phyloP scores from a whole-genome alignment of 495 filamentous ascomycete genomes.

The Podospora pseudocomata region DNA sequence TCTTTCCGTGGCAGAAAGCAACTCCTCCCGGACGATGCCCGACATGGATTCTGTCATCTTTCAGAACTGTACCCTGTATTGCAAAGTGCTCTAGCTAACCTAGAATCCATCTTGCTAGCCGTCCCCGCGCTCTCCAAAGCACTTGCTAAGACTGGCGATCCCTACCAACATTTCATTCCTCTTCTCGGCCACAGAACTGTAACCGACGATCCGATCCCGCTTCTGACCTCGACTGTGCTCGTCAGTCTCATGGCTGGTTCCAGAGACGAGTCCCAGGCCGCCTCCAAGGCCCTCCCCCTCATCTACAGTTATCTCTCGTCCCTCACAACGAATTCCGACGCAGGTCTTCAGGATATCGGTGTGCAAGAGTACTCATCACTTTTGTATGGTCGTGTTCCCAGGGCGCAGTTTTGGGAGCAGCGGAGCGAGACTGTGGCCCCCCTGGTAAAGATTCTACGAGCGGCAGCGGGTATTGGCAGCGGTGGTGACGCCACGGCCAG shows the following conservation, averaged over 20 bases:
- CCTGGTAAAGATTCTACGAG: constrained; percentile 74
- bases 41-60: not conserved
- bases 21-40: too few species aligned
- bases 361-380: constrained; percentile 87
- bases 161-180: constrained; percentile 81
- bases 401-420: constrained; percentile 84
- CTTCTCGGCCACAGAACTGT: constrained; percentile 77
- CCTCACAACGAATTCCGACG: constrained; percentile 68
- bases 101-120: constrained; percentile 47
- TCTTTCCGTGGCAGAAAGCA: too few species aligned
- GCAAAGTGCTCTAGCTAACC: constrained; percentile 16
- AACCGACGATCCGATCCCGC: constrained; percentile 78
- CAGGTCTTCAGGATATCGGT: constrained; percentile 90
- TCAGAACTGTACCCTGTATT: not conserved
- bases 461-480: constrained; percentile 67
- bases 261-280: constrained; percentile 51
- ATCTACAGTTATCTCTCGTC: constrained; percentile 83
- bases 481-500: constrained; percentile 60
- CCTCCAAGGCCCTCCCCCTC: constrained; percentile 71
- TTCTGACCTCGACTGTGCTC: constrained; percentile 86
- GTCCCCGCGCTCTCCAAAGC: constrained; percentile 71
- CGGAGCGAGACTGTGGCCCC: constrained; percentile 77
- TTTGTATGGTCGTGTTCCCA: constrained; percentile 68
- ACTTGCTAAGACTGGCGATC: constrained; percentile 68
- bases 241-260: constrained; percentile 74